Evolutionary conservation across 306 rosid genomes (phyloP).

Genomic region (Ceratonia siliqua): DNA sequence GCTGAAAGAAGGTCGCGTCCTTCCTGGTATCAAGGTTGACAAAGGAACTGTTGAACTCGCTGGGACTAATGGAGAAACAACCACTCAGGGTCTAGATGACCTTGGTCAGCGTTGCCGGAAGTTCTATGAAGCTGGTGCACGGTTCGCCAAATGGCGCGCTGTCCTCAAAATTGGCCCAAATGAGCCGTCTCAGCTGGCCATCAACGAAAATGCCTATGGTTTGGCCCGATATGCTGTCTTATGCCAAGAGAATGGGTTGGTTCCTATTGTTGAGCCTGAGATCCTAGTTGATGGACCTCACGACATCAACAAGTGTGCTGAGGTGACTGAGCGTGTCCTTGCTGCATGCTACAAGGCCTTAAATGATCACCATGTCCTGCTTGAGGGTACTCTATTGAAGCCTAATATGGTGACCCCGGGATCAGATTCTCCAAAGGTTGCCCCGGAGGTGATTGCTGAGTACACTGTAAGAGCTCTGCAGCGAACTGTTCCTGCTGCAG

Average conservation of each 20-base stretch:
- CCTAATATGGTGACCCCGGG: slow-evolving; percentile 93
- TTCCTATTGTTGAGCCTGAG: slow-evolving; percentile 86
- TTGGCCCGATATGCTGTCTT: slow-evolving; percentile 73
- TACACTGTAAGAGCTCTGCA: slow-evolving; percentile 64
- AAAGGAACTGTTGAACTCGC: slow-evolving; percentile 71
- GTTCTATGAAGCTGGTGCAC: slow-evolving; percentile 80
- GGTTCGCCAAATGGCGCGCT: slow-evolving; percentile 87
- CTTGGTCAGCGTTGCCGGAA: slow-evolving; percentile 65
- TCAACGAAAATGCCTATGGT: slow-evolving; percentile 74
- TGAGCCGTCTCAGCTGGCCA: slow-evolving; percentile 74
- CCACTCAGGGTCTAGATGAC: slow-evolving; percentile 80
- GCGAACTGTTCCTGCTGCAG: slow-evolving; percentile 69
- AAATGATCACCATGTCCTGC: slow-evolving; percentile 72
- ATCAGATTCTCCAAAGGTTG: slow-evolving; percentile 58
- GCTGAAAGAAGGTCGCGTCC: slow-evolving; percentile 67
- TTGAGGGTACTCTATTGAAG: slow-evolving; percentile 78
- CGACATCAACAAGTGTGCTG: slow-evolving; percentile 63
- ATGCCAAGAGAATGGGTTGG: slow-evolving; percentile 83
- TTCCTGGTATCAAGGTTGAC: slow-evolving; percentile 84
- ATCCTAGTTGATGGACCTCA: slow-evolving; percentile 78
- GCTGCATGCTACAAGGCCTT: slow-evolving; percentile 93
- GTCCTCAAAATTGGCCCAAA: slow-evolving; percentile 73
- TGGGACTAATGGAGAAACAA: slow-evolving; percentile 71
- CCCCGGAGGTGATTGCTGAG: slow-evolving; percentile 66
- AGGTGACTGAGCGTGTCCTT: slow-evolving; percentile 71